Evolutionary conservation across 208 protist species (phyloP).

Genomic region (Trypanosoma melophagium): DNA sequence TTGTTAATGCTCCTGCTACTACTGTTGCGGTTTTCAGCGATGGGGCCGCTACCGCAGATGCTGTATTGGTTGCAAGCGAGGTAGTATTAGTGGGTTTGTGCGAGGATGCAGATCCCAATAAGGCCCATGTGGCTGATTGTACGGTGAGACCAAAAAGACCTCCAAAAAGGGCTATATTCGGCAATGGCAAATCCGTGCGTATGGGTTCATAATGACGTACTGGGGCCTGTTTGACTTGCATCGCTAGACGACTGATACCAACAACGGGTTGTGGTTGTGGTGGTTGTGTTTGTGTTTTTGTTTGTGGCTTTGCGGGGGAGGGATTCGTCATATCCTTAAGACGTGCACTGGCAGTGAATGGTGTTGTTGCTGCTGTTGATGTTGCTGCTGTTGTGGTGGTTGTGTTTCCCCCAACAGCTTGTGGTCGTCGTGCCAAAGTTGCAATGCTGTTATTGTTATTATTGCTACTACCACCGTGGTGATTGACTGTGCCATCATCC

Average conservation of each 20-base stretch:
- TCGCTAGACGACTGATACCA: constrained; percentile 41
- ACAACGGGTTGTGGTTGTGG: constrained; percentile 20
- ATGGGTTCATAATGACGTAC: constrained; percentile 36
- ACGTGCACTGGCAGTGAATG: background rate
- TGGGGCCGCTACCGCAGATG: background rate
- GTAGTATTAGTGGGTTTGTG: constrained; percentile 14
- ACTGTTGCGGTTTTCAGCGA: background rate
- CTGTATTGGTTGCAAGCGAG: background rate
- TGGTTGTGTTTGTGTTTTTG: constrained; percentile 5
- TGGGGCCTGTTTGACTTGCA: constrained; percentile 11
- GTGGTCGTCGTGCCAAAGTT: constrained; percentile 1
- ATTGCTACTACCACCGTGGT: background rate
- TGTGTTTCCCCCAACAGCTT: constrained; percentile 7
- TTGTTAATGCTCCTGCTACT: background rate
- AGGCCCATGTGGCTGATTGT: constrained; percentile 26
- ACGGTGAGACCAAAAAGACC: constrained; percentile 44
- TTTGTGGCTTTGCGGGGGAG: constrained; percentile 16
- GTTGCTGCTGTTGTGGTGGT: too few relatives aligned
- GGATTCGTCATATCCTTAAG: background rate
- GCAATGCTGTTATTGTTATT: background rate
- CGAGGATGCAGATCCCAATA: constrained; percentile 32
- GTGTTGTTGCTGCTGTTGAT: too few relatives aligned
- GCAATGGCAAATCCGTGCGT: constrained; percentile 44
- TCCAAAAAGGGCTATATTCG: constrained; percentile 41
- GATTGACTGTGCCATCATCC: background rate